Evolutionary conservation across 352 stramenopile genomes (phyloP), one percentile per base, ranked within the genome.

Genomic region (Discostella stelligera): DNA sequence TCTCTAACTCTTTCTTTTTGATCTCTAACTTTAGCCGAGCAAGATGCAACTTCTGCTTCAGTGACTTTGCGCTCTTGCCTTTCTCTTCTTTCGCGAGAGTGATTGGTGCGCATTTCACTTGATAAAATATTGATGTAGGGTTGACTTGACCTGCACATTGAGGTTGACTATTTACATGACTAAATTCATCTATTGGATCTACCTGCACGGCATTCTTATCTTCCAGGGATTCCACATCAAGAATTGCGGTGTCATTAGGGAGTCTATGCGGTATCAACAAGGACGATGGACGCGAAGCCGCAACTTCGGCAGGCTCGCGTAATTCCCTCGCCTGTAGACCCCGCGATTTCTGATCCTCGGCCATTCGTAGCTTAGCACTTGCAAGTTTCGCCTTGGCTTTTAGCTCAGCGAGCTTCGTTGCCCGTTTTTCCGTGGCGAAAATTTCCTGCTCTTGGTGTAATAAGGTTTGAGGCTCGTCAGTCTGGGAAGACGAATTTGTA

Each of bases 351-450:
- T 69, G 67, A 48, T 69, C 50, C 41, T 69, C 60, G 44, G 69
- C 69, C 25, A 83, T 69, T 37, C 69, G 50, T 11, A 83, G 69
- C 32, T 83, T 83, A 0, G 69, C 66, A 30, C 54, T 56, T n/a
- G 64, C 59, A 44, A 79, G 48, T 66, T 79, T 79, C 6, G 68
- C 65, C 39, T 83, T 83, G n/a, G 69, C 64, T 49, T 53, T 72
- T 9, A 83, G 69, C 16, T 83, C 75, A 14, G 72, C 75, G 14
- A 83, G 68, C 41, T 76, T 79, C 10, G 79, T 23, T 0, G 37
- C 37, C 25, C 58, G 56, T 65, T 53, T 64, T 63, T 78, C 62
- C 52, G 74, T 82, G 10, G 66, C 58, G 44, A 6, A 60, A 25
- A 13, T 54, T 30, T n/a, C 14, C 30, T 23, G 14, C 41, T 50